A percentile compares a stretch with the other conserved stretches of the same genome.
phyloP scores from a whole-genome alignment of 179 eudicot genomes.

The Carnegiea gigantea region DNA sequence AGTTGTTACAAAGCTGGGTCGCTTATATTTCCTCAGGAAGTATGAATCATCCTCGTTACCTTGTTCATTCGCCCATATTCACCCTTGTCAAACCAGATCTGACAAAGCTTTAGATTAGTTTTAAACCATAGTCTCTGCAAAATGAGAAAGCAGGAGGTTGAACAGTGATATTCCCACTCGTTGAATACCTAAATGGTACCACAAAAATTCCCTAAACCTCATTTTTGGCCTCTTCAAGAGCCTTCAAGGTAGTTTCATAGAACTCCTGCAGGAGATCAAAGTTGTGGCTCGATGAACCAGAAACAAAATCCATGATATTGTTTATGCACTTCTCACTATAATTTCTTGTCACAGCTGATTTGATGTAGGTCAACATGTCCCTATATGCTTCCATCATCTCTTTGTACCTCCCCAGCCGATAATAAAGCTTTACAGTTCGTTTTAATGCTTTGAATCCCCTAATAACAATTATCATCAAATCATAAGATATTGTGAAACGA shows the following conservation, averaged over 20 bases:
- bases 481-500: background rate
- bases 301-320: conserved; percentile 97
- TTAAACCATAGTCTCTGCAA: conserved; percentile 95
- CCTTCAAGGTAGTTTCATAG: conserved; percentile 91
- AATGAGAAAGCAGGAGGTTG: conserved; percentile 15
- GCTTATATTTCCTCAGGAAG: background rate
- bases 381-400: conserved; percentile 98
- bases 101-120: conserved; percentile 97
- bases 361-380: conserved; percentile 94
- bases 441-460: conserved; percentile 99
- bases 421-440: conserved; percentile 96
- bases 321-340: conserved; percentile 98
- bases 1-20: background rate
- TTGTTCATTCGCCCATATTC: conserved; percentile 98
- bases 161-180: background rate
- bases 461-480: conserved; percentile 12
- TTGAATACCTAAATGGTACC: conserved; percentile 2
- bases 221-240: conserved; percentile 99
- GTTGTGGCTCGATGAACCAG: conserved; percentile 97
- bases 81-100: conserved; percentile 98
- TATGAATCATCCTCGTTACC: conserved; percentile 57
- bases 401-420: conserved; percentile 79
- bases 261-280: conserved; percentile 88
- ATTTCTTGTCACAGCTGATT: conserved; percentile 94
- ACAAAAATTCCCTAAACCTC: conserved; percentile 52